phyloP scores from a whole-genome alignment of 2,329 filamentous ascomycete species.

The Myotisia sp. region DNA sequence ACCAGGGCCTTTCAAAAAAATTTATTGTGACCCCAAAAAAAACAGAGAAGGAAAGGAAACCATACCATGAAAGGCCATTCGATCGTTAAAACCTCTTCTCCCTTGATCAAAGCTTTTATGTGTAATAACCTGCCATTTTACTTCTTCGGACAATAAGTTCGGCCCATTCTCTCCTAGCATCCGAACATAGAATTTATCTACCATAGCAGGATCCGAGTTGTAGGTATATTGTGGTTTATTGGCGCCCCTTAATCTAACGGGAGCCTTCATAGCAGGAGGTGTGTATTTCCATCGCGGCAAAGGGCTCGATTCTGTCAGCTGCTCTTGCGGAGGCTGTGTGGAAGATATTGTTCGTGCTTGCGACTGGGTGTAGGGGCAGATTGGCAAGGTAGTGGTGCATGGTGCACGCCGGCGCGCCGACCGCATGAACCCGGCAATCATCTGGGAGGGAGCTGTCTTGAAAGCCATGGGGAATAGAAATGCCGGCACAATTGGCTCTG shows the following conservation, averaged over 20 bases:
- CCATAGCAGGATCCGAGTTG: conserved; percentile 57
- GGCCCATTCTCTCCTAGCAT: conserved; percentile 62
- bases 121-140: conserved; percentile 93
- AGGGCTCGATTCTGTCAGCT: conserved; percentile 21
- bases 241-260: conserved; percentile 35
- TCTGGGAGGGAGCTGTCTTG: conserved; percentile 9
- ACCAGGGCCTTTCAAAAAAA: too few species aligned
- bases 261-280: conserved; percentile 54
- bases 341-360: conserved; percentile 18
- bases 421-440: conserved; percentile 12
- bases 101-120: conserved; percentile 98
- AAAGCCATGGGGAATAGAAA: conserved; percentile 9
- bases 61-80: conserved; percentile 74
- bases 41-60: not conserved
- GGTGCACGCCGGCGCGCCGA: conserved; percentile 15
- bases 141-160: conserved; percentile 66
- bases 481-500: not conserved
- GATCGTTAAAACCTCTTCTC: conserved; percentile 83
- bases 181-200: conserved; percentile 64
- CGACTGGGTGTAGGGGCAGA: conserved; percentile 15
- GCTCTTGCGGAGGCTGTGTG: conserved; percentile 15
- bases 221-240: conserved; percentile 40
- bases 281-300: conserved; percentile 57
- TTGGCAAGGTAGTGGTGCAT: conserved; percentile 14
- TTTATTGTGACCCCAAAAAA: conserved; percentile 1